Percentiles rank a stretch among this genome's conserved stretches.
Evolutionary conservation across 257 asterid species (phyloP).

Genomic region (Nicotiana paniculata): DNA sequence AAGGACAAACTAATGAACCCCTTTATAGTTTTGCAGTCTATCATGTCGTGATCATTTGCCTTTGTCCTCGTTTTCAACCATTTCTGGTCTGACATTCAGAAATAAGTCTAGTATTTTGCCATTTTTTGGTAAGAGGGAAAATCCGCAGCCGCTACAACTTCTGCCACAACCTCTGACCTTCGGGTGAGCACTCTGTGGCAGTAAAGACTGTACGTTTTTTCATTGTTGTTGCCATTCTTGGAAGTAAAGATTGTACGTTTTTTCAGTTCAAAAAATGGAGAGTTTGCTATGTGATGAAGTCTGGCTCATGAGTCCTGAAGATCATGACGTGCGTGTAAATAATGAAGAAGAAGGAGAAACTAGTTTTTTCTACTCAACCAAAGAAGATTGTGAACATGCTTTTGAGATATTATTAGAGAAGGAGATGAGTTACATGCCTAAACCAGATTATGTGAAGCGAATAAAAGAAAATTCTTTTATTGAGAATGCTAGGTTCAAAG

Average conservation of each 20-base stretch:
- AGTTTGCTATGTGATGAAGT: constrained; percentile 56
- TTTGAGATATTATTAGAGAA: constrained; percentile 25
- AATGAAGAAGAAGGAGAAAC: neutral
- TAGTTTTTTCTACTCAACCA: constrained; percentile 1
- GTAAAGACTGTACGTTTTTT: too few relatives aligned
- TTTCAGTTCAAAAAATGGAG: constrained; percentile 20
- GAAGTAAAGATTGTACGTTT: neutral
- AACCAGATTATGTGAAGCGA: constrained; percentile 20
- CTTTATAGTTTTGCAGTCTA: neutral
- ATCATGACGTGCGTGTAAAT: neutral
- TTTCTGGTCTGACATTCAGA: neutral
- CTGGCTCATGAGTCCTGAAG: constrained; percentile 35
- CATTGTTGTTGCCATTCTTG: neutral
- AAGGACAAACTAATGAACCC: neutral
- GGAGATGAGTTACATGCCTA: constrained; percentile 39
- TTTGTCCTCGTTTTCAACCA: neutral
- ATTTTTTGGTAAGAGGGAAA: too few relatives aligned
- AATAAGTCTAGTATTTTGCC: neutral
- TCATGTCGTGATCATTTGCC: neutral
- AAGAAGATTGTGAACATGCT: constrained; percentile 38
- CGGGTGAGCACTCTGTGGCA: too few relatives aligned
- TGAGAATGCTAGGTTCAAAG: constrained; percentile 32
- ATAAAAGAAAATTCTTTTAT: constrained; percentile 20
- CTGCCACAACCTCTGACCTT: too few relatives aligned
- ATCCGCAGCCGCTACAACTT: too few relatives aligned